These are phyloP conservation scores for Populus deltoides DNA, from an alignment of 345 rosid species.

Conservation along the genomic window DNA sequence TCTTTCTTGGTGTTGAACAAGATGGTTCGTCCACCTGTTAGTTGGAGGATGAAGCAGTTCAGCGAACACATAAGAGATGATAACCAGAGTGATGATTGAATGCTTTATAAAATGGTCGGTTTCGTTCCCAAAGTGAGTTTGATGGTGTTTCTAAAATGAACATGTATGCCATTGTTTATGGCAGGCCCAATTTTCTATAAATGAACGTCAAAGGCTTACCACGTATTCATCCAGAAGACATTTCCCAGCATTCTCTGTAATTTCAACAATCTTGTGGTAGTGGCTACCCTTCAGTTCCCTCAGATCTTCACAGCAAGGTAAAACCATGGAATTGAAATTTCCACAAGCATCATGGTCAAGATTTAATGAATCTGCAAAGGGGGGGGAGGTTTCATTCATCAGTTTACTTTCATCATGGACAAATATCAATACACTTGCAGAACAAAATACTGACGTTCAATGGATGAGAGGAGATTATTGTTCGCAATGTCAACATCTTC, in stretches of 20 bases:
- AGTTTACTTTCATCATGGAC: neutral
- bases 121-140: neutral
- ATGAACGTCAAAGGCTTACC: constrained; percentile 38
- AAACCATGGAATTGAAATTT: constrained; percentile 77
- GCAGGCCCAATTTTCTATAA: neutral
- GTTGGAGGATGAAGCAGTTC: neutral
- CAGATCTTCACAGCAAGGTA: constrained; percentile 76
- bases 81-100: too few relatives aligned
- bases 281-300: constrained; percentile 82
- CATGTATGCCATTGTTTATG: neutral
- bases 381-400: neutral
- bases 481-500: constrained; percentile 63
- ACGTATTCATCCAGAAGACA: constrained; percentile 81
- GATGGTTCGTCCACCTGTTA: constrained; percentile 84
- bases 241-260: constrained; percentile 82
- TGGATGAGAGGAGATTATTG: constrained; percentile 60
- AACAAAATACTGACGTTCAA: constrained; percentile 60
- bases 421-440: neutral
- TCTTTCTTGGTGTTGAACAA: constrained; percentile 85
- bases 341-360: constrained; percentile 84
- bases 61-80: neutral
- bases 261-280: constrained; percentile 73
- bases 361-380: constrained; percentile 69
- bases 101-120: too few relatives aligned
- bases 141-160: neutral